Evolutionary conservation across 345 rosid genomes (phyloP).

Genomic region (Firmiana major): DNA sequence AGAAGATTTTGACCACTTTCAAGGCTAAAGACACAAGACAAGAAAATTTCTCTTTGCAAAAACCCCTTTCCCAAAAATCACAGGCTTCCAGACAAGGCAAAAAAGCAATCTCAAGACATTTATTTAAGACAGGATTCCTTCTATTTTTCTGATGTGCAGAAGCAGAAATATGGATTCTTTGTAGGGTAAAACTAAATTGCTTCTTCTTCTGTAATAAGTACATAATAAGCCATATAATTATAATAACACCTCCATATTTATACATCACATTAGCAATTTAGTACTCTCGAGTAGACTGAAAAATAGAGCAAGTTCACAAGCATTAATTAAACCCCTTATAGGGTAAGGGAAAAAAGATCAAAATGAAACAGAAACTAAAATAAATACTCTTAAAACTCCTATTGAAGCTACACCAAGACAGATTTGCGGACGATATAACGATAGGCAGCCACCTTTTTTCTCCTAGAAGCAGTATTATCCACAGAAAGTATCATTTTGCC

Average conservation of each 20-base stretch:
- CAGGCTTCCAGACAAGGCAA: neutral
- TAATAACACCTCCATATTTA: conserved; percentile 10
- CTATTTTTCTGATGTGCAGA: too few species aligned
- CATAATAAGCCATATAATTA: neutral
- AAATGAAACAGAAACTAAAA: neutral
- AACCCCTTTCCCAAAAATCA: neutral
- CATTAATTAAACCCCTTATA: conserved; percentile 4
- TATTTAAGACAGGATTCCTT: too few species aligned
- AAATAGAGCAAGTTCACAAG: conserved; percentile 11
- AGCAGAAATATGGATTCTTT: too few species aligned
- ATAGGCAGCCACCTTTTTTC: conserved; percentile 88
- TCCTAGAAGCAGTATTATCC: conserved; percentile 77
- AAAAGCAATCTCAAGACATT: neutral
- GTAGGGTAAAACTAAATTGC: too few species aligned
- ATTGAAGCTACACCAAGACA: conserved; percentile 18
- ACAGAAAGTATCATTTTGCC: conserved; percentile 90
- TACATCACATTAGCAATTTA: conserved; percentile 17
- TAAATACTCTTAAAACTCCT: conserved; percentile 12
- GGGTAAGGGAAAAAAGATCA: neutral
- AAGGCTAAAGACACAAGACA: neutral
- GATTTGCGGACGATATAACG: conserved; percentile 84
- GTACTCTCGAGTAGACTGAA: neutral
- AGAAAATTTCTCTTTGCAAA: neutral
- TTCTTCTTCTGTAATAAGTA: neutral
- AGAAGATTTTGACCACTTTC: neutral